These are phyloP conservation scores for Aspergillus felis DNA, from an alignment of 2,329 filamentous ascomycete species.

Conservation along the genomic window DNA sequence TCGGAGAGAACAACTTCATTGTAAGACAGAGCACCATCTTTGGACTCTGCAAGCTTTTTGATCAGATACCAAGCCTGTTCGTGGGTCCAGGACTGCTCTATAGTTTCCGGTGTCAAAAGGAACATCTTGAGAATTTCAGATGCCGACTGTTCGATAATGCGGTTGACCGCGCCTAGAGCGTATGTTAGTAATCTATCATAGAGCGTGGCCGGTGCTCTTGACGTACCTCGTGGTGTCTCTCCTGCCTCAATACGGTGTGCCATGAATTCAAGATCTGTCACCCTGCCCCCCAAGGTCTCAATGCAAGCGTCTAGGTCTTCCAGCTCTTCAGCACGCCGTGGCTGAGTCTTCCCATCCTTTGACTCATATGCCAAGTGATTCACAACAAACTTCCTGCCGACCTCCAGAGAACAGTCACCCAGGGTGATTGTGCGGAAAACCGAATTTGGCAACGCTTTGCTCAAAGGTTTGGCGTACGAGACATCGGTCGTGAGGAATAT, in stretches of 20 bases:
- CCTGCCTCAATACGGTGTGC: conserved; percentile 85
- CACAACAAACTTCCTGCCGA: conserved; percentile 87
- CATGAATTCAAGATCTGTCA: conserved; percentile 94
- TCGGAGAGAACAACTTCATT: conserved; percentile 78
- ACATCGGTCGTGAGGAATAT: conserved; percentile 90
- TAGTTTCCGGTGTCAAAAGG: conserved; percentile 60
- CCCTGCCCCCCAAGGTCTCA: conserved; percentile 74
- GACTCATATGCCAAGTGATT: conserved; percentile 62
- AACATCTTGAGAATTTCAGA: conserved; percentile 94
- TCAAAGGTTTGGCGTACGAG: conserved; percentile 80
- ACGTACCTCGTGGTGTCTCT: conserved; percentile 65
- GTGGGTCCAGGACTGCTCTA: conserved; percentile 65
- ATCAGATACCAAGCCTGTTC: conserved; percentile 91
- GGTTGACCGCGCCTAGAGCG: conserved; percentile 64
- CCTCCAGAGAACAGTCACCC: conserved; percentile 78
- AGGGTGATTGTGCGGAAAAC: conserved; percentile 84
- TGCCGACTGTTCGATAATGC: conserved; percentile 84
- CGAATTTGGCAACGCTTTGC: conserved; percentile 82
- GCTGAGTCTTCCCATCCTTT: conserved; percentile 33
- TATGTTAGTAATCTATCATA: conserved; percentile 14
- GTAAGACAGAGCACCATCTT: conserved; percentile 63
- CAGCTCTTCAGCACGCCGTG: conserved; percentile 51
- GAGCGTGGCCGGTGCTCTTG: too few relatives aligned
- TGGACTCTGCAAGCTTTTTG: conserved; percentile 67
- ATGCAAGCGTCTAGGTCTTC: conserved; percentile 77